Evolutionary conservation across 1,284 basidiomycete genomes (phyloP).

Genomic region (Cerioporus squamosus): DNA sequence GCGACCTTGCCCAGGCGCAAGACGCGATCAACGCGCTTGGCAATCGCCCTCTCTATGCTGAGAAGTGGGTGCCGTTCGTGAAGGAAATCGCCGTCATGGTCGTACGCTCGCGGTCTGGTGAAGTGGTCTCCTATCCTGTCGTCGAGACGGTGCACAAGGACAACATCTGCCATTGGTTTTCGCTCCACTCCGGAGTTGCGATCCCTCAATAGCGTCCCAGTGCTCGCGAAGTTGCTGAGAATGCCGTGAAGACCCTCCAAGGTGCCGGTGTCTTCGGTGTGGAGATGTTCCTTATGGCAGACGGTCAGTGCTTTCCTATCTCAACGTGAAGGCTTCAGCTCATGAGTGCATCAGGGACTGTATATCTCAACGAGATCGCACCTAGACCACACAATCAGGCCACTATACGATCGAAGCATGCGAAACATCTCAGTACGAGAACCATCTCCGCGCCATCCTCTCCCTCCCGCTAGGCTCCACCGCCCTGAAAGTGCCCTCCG

Average conservation of each 20-base stretch:
- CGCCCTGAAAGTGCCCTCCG: constrained; percentile 83
- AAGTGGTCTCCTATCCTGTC: constrained; percentile 86
- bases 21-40: constrained; percentile 73
- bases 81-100: constrained; percentile 99
- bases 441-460: constrained; percentile 97
- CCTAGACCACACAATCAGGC: constrained; percentile 99
- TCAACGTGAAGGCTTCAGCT: constrained; percentile 3
- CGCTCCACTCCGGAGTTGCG: constrained; percentile 75
- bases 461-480: constrained; percentile 91
- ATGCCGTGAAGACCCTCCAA: constrained; percentile 78
- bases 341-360: constrained; percentile 52
- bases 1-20: constrained; percentile 54
- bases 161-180: constrained; percentile 94
- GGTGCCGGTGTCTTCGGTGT: constrained; percentile 98
- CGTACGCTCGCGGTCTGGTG: constrained; percentile 78
- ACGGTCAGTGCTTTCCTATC: constrained; percentile 61
- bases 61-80: constrained; percentile 90
- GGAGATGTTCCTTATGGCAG: constrained; percentile 93
- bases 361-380: constrained; percentile 97
- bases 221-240: constrained; percentile 83
- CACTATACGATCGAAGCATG: constrained; percentile 99
- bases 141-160: constrained; percentile 98
- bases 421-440: constrained; percentile 96
- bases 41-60: constrained; percentile 83
- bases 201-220: constrained; percentile 59